phyloP scores from a whole-genome alignment of 768 basidiomycete genomes.

The Rhodotorula diobovata region DNA sequence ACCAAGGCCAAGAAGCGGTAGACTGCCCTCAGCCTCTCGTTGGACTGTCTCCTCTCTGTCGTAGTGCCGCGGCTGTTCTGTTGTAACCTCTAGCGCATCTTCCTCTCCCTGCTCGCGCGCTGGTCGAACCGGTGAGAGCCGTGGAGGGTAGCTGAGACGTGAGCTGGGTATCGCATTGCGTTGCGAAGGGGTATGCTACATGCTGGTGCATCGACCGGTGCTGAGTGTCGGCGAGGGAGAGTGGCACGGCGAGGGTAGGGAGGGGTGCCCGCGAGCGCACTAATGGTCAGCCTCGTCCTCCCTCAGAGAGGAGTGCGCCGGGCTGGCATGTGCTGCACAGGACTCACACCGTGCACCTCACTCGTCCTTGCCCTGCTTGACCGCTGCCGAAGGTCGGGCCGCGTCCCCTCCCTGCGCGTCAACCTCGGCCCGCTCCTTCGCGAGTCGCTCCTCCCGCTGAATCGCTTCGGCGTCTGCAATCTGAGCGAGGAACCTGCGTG shows the following conservation, averaged over 20 bases:
- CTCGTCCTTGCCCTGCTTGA: slow-evolving; percentile 9
- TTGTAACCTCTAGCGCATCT: background rate
- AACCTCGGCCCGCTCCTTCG: slow-evolving; percentile 12
- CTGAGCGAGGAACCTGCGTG: slow-evolving; percentile 37
- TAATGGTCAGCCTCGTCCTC: too few relatives aligned
- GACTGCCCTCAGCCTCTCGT: background rate
- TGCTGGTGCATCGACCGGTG: background rate
- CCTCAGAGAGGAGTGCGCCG: too few relatives aligned
- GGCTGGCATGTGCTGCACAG: too few relatives aligned
- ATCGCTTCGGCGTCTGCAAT: slow-evolving; percentile 31
- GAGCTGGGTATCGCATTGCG: too few relatives aligned
- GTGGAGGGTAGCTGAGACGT: background rate
- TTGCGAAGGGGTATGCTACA: background rate
- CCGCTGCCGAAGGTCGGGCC: background rate
- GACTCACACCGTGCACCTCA: background rate
- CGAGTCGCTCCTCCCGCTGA: slow-evolving; percentile 17
- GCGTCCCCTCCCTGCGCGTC: background rate
- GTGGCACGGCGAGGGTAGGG: too few relatives aligned
- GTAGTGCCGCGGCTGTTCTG: background rate
- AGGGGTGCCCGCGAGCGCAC: too few relatives aligned
- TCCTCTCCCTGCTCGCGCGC: background rate
- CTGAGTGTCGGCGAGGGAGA: too few relatives aligned
- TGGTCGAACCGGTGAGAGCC: fast-evolving
- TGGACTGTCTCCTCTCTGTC: background rate
- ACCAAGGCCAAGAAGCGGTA: slow-evolving; percentile 25